Evolutionary conservation across 441 rosid genomes (phyloP).

Genomic region (Erodium moschatum): DNA sequence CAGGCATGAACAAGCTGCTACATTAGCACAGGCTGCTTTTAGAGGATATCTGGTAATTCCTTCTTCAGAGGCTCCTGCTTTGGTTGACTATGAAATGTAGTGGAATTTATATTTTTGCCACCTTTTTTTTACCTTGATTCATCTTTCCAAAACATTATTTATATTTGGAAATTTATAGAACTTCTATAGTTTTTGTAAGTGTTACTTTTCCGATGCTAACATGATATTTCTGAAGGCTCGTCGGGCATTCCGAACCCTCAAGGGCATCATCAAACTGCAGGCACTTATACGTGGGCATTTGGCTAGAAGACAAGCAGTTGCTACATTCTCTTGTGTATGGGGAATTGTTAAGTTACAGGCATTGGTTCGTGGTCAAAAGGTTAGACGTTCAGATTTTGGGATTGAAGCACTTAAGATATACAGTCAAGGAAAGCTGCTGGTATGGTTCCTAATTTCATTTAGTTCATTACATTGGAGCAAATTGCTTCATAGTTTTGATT

Average conservation of each 20-base stretch:
- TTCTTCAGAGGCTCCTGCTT: not conserved
- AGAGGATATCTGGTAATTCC: slow-evolving; percentile 68
- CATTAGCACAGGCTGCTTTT: slow-evolving; percentile 56
- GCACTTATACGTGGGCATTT: slow-evolving; percentile 59
- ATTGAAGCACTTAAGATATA: slow-evolving; percentile 31
- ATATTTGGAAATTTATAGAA: not conserved
- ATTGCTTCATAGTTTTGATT: not conserved
- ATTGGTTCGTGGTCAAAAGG: slow-evolving; percentile 43
- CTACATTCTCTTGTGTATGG: slow-evolving; percentile 50
- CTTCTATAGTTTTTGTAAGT: slow-evolving; percentile 6
- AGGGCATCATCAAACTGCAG: slow-evolving; percentile 49
- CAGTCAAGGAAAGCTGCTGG: slow-evolving; percentile 36
- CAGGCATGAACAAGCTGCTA: slow-evolving; percentile 54
- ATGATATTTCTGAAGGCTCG: slow-evolving; percentile 45
- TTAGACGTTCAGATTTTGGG: slow-evolving; percentile 37
- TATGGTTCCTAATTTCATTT: slow-evolving; percentile 22
- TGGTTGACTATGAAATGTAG: not conserved
- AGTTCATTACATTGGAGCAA: not conserved
- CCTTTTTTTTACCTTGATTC: not conserved
- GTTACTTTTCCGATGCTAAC: slow-evolving; percentile 26
- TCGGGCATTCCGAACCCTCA: slow-evolving; percentile 43
- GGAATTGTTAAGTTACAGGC: slow-evolving; percentile 52
- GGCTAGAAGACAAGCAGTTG: slow-evolving; percentile 64
- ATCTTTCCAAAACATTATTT: not conserved
- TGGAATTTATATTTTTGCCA: not conserved